Base-by-base conservation (phyloP, 139 green algal species). In the Chlamydomonas schloesseri region DNA sequence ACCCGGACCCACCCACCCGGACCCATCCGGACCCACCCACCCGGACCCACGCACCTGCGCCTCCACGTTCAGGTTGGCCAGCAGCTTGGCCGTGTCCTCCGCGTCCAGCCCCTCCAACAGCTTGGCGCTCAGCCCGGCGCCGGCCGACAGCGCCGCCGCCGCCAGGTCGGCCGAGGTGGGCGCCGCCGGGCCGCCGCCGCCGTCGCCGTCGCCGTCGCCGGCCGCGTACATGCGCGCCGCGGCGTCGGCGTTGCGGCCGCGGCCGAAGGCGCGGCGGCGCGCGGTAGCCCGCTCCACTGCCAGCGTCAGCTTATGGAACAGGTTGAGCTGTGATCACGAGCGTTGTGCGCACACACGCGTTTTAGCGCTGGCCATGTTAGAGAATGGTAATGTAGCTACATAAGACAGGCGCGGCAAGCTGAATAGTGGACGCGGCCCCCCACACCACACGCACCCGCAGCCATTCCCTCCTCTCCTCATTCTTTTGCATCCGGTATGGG, bases 101-200 rank as follows among this genome's bases (percentile, higher is more conserved):
- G 78, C 42, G 28, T 84, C 78, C 78, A 84, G 28, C 29, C 46
- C 46, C 78, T 84, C 65, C 46, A 84, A 65, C 65, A 84, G 65
- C 78, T 68, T 67, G n/a, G 73, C 3, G 0, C 60, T 62, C 29
- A 73, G 18, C 11, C 60, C 76, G 0, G 36, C 37, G 8, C 76
- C 79, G 42, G 88, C 86, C 23, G 87, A 77, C 10, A 33, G 24
- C 84, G 90, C 87, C 29, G 75, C 70, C 71, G 88, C 68, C 37
- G 83, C 29, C 34, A 90, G 50, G 50, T 88, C 58, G 69, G 37
- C 74, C 23, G 75, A 17, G n/a, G 23, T 53, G 23, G 57, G 23
- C 18, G 28, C 75, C 8, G 20, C 37, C 18, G 60, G 17, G 55
- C 42, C 42, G 42, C 42, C 42, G 8, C 20, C 18, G 55, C 62